Evolutionary conservation across 441 rosid genomes (phyloP).

Genomic region (Gossypium schwendimanii): DNA sequence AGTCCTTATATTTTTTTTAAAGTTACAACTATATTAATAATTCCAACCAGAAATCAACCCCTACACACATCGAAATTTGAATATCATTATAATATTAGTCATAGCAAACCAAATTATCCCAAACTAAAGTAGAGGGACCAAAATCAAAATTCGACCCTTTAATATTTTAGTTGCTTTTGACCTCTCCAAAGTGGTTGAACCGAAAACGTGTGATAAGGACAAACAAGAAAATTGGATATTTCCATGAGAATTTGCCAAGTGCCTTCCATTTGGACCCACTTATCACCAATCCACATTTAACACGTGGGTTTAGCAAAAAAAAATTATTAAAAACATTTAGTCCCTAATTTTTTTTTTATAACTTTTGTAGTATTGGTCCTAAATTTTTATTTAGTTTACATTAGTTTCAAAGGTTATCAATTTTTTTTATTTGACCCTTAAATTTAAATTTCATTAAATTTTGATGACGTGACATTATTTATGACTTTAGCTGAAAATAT

Average conservation of each 20-base stretch:
- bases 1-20: neutral
- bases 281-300: neutral
- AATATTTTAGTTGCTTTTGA: neutral
- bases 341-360: neutral
- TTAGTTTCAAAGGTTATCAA: no score
- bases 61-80: no score
- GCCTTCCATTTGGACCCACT: neutral
- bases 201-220: neutral
- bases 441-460: no score
- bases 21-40: no score
- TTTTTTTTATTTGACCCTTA: no score
- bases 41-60: no score
- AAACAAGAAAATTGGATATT: neutral
- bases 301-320: neutral
- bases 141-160: neutral
- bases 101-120: neutral
- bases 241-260: neutral
- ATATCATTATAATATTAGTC: no score
- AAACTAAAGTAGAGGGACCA: neutral
- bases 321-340: neutral
- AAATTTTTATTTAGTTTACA: no score
- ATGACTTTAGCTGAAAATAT: no score
- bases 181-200: constrained; percentile 3
- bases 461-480: no score
- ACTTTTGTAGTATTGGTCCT: no score